Conservation (phyloP, 2,329 filamentous ascomycete genomes). For the Pseudonectria buxi region DNA sequence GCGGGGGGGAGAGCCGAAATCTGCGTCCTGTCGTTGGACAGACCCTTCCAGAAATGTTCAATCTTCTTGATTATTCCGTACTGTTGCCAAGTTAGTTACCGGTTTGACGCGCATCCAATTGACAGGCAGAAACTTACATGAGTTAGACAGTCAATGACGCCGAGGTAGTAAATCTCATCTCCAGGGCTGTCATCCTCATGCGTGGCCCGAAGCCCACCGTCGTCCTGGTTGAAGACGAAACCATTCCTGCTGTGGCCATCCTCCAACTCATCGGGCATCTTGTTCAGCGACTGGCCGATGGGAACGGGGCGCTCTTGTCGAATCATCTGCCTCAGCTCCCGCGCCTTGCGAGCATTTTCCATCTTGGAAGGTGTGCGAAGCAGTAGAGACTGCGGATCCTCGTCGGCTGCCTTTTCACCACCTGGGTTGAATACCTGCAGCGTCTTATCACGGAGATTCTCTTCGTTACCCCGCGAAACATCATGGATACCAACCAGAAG, state of each 20-base stretch:
- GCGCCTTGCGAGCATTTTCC: constrained; percentile 84
- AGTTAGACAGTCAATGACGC: constrained; percentile 96
- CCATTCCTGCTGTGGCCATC: constrained; percentile 62
- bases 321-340: constrained; percentile 85
- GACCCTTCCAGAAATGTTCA: constrained; percentile 94
- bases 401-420: constrained; percentile 51
- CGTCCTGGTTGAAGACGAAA: constrained; percentile 86
- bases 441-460: constrained; percentile 84
- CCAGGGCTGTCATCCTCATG: constrained; percentile 80
- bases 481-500: constrained; percentile 93
- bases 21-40: constrained; percentile 73
- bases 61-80: constrained; percentile 92
- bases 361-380: constrained; percentile 89
- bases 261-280: constrained; percentile 85
- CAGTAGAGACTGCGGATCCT: constrained; percentile 59
- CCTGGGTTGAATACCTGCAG: constrained; percentile 91
- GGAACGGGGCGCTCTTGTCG: constrained; percentile 90
- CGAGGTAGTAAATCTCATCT: constrained; percentile 95
- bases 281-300: constrained; percentile 72
- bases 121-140: constrained; percentile 58
- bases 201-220: constrained; percentile 87
- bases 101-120: background rate
- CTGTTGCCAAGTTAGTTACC: constrained; percentile 39
- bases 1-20: constrained; percentile 90
- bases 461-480: constrained; percentile 81